These are phyloP conservation scores for Auxenochlorella protothecoides DNA, from an alignment of 139 green algal species.

Conservation along the genomic window DNA sequence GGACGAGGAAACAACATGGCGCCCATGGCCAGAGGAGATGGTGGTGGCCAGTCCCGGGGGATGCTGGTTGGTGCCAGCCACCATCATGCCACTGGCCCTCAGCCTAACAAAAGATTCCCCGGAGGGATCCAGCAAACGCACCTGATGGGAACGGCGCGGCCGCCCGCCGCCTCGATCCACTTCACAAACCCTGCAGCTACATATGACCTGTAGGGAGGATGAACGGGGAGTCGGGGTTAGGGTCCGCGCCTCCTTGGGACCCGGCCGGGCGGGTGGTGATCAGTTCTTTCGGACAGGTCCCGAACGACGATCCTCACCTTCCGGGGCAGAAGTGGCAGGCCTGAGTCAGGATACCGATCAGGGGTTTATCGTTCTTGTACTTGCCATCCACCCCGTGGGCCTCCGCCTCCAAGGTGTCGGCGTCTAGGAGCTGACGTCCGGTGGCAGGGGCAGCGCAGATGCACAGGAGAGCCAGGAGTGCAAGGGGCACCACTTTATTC, in stretches of 20 bases:
- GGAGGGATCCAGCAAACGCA: background rate
- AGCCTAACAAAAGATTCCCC: too few species aligned
- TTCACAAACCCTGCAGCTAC: constrained; percentile 62
- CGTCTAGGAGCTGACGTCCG: too few species aligned
- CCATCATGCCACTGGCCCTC: too few species aligned
- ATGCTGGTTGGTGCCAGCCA: too few species aligned
- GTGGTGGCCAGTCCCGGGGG: background rate
- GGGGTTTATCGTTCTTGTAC: constrained; percentile 29
- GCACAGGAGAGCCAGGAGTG: too few species aligned
- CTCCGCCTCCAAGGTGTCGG: too few species aligned
- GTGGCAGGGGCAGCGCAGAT: too few species aligned
- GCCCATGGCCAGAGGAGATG: background rate
- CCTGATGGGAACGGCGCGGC: constrained; percentile 50
- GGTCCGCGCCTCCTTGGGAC: background rate
- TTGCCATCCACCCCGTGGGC: too few species aligned
- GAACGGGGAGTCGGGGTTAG: background rate
- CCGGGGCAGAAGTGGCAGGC: constrained; percentile 57
- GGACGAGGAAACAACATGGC: background rate
- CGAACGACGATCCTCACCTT: constrained; percentile 8
- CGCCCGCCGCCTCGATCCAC: constrained; percentile 58
- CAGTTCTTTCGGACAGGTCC: background rate
- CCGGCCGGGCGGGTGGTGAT: background rate
- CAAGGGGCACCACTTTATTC: too few species aligned
- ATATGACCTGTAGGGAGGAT: constrained; percentile 29
- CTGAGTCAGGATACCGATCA: constrained; percentile 61